phyloP scores from a whole-genome alignment of 2,329 filamentous ascomycete genomes.

The Colletotrichum chlorophyti region DNA sequence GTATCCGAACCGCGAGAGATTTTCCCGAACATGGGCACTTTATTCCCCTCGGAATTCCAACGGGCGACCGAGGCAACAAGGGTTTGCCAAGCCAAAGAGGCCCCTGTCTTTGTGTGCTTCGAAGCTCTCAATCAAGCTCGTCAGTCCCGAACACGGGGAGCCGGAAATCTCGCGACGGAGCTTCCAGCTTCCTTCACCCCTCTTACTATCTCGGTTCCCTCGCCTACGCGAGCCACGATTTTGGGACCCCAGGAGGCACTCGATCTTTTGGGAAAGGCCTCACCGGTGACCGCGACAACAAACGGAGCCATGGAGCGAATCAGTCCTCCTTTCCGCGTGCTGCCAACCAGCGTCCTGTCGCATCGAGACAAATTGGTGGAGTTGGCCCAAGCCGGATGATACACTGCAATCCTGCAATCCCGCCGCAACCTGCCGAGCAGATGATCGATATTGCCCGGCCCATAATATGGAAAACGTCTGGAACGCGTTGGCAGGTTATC shows the following conservation, averaged over 20 bases:
- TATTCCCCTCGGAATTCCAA: background rate
- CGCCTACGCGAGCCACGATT: constrained; percentile 11
- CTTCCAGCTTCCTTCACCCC: background rate
- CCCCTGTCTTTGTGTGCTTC: constrained; percentile 1
- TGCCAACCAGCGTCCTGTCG: constrained; percentile 14
- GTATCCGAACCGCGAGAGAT: background rate
- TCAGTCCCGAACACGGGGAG: constrained; percentile 18
- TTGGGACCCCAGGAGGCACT: background rate
- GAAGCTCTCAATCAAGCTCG: constrained; percentile 8
- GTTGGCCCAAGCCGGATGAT: constrained; percentile 5
- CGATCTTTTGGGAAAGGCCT: constrained; percentile 25
- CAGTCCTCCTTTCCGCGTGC: background rate
- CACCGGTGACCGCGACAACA: constrained; percentile 23
- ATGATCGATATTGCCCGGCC: constrained; percentile 8
- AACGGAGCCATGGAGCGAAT: constrained; percentile 16
- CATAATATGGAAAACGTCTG: constrained; percentile 24
- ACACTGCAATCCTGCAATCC: constrained; percentile 21
- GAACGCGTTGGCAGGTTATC: constrained; percentile 15
- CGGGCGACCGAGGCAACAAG: constrained; percentile 11
- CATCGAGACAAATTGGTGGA: constrained; percentile 22
- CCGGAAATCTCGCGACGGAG: constrained; percentile 16
- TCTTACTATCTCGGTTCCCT: constrained; percentile 3
- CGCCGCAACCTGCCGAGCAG: constrained; percentile 13
- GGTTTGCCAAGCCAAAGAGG: background rate
- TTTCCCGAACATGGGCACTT: background rate